A percentile compares a stretch with the other conserved stretches of the same genome.
These are phyloP conservation scores for Pugionium cornutum DNA, from an alignment of 345 rosid genomes.

Conservation along the genomic window DNA sequence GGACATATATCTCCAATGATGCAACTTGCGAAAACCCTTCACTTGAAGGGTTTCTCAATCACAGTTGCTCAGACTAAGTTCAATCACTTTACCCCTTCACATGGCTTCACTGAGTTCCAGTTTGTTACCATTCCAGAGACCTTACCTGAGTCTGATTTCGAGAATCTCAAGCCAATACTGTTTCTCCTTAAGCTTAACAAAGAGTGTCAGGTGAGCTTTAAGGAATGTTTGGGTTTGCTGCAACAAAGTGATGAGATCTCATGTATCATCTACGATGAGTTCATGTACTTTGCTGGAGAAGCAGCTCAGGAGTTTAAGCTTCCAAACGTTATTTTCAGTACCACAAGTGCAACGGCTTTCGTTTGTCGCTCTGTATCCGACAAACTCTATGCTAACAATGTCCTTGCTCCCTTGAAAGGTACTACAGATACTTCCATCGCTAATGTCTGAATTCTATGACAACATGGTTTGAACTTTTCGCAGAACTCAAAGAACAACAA, in stretches of 20 bases:
- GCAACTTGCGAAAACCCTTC: slow-evolving; percentile 53
- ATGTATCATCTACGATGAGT: slow-evolving; percentile 48
- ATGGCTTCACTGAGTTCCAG: slow-evolving; percentile 21
- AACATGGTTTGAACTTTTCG: neutral
- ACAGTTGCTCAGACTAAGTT: slow-evolving; percentile 33
- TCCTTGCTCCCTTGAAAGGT: slow-evolving; percentile 7
- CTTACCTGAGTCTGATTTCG: slow-evolving; percentile 18
- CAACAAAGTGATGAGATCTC: slow-evolving; percentile 30
- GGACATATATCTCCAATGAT: slow-evolving; percentile 71
- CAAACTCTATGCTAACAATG: slow-evolving; percentile 4
- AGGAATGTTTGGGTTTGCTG: slow-evolving; percentile 11
- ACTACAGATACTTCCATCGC: too few species aligned
- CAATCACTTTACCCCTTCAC: slow-evolving; percentile 24
- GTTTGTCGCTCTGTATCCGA: slow-evolving; percentile 14
- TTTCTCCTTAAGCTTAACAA: slow-evolving; percentile 22
- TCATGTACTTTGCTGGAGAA: slow-evolving; percentile 31
- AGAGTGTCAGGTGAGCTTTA: slow-evolving; percentile 24
- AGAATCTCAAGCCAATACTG: neutral
- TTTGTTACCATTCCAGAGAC: slow-evolving; percentile 30
- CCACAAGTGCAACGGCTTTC: slow-evolving; percentile 32
- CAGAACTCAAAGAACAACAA: neutral
- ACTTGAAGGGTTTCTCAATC: slow-evolving; percentile 40
- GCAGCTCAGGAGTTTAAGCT: slow-evolving; percentile 22
- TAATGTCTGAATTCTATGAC: neutral
- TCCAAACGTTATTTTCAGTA: slow-evolving; percentile 30